These are phyloP conservation scores for Gaeumannomyces sp. DNA, from an alignment of 2,329 filamentous ascomycete species.

Conservation along the genomic window DNA sequence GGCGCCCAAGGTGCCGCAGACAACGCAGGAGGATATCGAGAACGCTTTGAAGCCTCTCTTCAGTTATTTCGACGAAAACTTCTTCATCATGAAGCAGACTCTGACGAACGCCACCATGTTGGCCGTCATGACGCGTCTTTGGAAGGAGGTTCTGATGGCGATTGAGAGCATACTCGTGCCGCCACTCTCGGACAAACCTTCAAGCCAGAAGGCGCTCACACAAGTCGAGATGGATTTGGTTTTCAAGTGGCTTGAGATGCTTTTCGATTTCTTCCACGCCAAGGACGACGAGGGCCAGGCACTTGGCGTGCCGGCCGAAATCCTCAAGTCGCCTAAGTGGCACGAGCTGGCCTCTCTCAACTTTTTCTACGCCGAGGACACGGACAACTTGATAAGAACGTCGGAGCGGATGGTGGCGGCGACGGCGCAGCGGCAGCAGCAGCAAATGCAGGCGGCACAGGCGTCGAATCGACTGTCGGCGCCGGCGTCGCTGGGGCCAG, in stretches of 20 bases:
- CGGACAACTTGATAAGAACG: conserved; percentile 86
- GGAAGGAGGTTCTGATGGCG: conserved; percentile 94
- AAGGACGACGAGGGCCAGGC: conserved; percentile 77
- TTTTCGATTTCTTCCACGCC: conserved; percentile 94
- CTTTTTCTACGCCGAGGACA: conserved; percentile 97
- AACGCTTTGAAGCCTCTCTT: conserved; percentile 80
- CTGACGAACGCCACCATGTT: conserved; percentile 95
- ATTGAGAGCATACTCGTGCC: conserved; percentile 88
- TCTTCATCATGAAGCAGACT: conserved; percentile 97
- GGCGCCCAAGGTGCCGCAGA: conserved; percentile 45
- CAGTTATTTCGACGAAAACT: conserved; percentile 96
- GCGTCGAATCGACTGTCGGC: conserved; percentile 61
- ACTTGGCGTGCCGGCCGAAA: conserved; percentile 81
- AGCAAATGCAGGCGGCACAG: conserved; percentile 50
- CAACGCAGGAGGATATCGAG: conserved; percentile 68
- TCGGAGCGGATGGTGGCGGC: conserved; percentile 93
- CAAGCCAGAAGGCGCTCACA: conserved; percentile 72
- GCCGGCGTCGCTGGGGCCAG: conserved; percentile 47
- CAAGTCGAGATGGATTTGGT: conserved; percentile 91
- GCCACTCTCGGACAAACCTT: conserved; percentile 90
- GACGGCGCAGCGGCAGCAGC: conserved; percentile 67
- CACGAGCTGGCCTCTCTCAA: conserved; percentile 93
- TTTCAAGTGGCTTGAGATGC: conserved; percentile 85
- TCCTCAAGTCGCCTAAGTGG: conserved; percentile 96
- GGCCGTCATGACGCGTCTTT: conserved; percentile 94